Conservation (phyloP, 2,329 filamentous ascomycete genomes). For the Ophiostoma sp. region DNA sequence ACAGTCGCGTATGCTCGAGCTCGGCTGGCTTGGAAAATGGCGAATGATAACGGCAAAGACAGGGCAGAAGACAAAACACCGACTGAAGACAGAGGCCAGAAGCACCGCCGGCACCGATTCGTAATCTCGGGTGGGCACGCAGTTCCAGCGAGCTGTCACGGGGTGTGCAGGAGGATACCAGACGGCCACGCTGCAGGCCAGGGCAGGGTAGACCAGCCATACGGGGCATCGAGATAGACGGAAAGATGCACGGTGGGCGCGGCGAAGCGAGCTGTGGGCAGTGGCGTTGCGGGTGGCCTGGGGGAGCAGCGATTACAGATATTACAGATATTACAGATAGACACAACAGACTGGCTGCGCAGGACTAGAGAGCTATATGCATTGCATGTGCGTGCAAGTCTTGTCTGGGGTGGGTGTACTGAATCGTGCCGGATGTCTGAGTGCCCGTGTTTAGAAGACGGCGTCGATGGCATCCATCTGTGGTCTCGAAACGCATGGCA, state of each 20-base stretch:
- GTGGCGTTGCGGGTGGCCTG: slow-evolving; percentile 4
- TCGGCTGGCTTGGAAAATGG: background rate
- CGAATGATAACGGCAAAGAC: too few species aligned
- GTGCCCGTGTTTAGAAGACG: background rate
- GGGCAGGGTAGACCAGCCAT: background rate
- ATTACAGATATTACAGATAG: background rate
- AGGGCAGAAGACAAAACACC: too few species aligned
- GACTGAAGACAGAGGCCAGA: too few species aligned
- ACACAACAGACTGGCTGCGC: background rate
- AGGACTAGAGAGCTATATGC: background rate
- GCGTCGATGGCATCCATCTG: background rate
- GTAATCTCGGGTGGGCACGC: background rate
- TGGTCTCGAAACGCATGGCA: background rate
- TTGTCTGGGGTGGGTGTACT: background rate
- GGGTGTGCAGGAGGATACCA: background rate
- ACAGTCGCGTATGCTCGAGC: background rate
- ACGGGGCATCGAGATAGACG: background rate
- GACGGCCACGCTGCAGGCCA: too few species aligned
- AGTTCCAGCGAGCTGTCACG: background rate
- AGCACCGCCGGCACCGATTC: too few species aligned
- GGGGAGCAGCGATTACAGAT: background rate
- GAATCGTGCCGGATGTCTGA: background rate
- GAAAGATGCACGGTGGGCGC: too few species aligned
- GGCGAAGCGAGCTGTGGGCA: background rate
- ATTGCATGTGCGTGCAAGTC: background rate